Conservation (phyloP, 345 rosid species). For the Draba incana region DNA sequence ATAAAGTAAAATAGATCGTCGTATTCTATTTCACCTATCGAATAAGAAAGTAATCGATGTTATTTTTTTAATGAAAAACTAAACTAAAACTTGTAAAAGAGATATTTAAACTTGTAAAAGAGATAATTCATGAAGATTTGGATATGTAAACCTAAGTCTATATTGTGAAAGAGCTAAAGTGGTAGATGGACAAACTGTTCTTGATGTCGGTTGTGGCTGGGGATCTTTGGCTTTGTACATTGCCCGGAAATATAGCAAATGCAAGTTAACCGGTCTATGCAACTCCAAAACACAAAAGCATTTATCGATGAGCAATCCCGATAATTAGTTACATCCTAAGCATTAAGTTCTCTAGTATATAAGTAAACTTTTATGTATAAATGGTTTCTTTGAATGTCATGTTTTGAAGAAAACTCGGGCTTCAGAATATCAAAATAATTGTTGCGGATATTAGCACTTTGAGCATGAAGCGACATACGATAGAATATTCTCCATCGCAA, state of each 20-base stretch:
- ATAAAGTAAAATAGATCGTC: too few species aligned
- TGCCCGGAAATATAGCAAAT: constrained; percentile 65
- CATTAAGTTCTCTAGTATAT: not conserved
- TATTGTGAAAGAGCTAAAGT: constrained; percentile 71
- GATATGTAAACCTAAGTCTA: constrained; percentile 19
- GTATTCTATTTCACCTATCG: too few species aligned
- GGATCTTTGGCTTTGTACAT: constrained; percentile 79
- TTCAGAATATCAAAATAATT: constrained; percentile 70
- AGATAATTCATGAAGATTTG: too few species aligned
- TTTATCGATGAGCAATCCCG: constrained; percentile 64
- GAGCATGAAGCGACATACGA: constrained; percentile 82
- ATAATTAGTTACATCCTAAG: constrained; percentile 41
- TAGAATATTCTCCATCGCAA: constrained; percentile 73
- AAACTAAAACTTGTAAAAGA: too few species aligned
- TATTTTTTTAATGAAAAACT: too few species aligned
- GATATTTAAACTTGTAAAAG: too few species aligned
- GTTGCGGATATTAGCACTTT: constrained; percentile 78
- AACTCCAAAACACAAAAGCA: constrained; percentile 78
- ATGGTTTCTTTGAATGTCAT: constrained; percentile 8
- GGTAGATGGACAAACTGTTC: constrained; percentile 73
- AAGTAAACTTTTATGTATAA: not conserved
- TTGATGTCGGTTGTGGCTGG: constrained; percentile 95
- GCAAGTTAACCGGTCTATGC: constrained; percentile 82
- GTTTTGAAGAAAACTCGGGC: constrained; percentile 53
- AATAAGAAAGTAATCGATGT: too few species aligned